phyloP scores from a whole-genome alignment of 345 rosid species.

The Rhodamnia argentea region DNA sequence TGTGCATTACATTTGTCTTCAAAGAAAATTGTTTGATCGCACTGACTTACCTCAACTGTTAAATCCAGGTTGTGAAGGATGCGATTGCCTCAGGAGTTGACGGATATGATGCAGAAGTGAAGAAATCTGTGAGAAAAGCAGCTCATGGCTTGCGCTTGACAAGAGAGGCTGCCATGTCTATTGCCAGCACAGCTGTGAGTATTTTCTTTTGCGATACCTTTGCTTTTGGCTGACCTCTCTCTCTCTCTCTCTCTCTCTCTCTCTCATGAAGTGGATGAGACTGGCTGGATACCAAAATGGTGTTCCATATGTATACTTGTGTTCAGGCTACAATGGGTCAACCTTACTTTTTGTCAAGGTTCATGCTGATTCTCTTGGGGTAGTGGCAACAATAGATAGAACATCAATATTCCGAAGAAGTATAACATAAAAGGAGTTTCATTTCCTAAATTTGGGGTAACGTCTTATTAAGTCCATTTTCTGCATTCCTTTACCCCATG shows the following conservation, averaged over 20 bases:
- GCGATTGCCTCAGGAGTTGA: conserved; percentile 85
- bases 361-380: background rate
- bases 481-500: background rate
- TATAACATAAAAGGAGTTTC: background rate
- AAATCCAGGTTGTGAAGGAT: conserved; percentile 67
- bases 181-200: conserved; percentile 83
- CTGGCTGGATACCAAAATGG: background rate
- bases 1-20: background rate
- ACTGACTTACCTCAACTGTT: background rate
- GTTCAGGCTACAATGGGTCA: background rate
- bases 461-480: background rate
- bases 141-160: conserved; percentile 69
- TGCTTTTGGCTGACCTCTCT: background rate
- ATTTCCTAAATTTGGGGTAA: background rate
- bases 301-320: background rate
- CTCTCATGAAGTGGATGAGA: background rate
- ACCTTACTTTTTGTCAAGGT: background rate
- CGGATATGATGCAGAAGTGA: conserved; percentile 71
- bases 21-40: background rate
- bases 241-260: background rate
- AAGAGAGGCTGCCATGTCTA: conserved; percentile 82
- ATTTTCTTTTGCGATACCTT: background rate
- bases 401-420: background rate
- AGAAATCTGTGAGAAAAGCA: conserved; percentile 73
- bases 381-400: background rate